phyloP scores from a whole-genome alignment of 306 rosid species.

The Sicyos baderoa region DNA sequence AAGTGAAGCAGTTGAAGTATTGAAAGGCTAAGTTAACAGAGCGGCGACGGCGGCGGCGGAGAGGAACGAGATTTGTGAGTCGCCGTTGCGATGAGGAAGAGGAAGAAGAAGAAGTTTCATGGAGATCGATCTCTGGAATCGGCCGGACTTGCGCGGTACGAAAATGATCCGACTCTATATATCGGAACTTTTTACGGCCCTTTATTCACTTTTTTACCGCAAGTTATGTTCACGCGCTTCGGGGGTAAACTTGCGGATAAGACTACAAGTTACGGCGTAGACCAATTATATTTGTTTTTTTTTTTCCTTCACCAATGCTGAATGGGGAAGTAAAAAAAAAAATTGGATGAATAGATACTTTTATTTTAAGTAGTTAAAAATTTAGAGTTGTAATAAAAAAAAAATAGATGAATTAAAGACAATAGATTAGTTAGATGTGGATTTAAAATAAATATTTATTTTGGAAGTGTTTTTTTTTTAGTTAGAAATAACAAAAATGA shows the following conservation, averaged over 20 bases:
- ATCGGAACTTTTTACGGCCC: background rate
- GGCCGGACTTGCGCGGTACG: background rate
- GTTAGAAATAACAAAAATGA: too few relatives aligned
- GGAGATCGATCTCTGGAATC: background rate
- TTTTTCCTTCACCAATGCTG: too few relatives aligned
- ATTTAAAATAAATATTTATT: too few relatives aligned
- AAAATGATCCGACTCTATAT: background rate
- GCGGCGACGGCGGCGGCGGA: background rate
- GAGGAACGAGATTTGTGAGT: constrained; percentile 2
- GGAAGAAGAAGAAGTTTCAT: constrained; percentile 3
- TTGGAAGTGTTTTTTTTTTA: too few relatives aligned
- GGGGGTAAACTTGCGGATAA: background rate
- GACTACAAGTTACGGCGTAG: background rate
- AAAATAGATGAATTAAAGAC: too few relatives aligned
- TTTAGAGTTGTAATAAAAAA: too few relatives aligned
- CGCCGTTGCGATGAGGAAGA: constrained; percentile 10
- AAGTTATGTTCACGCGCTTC: constrained; percentile 3
- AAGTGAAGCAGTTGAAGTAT: constrained; percentile 1
- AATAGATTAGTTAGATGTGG: too few relatives aligned
- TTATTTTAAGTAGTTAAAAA: too few relatives aligned
- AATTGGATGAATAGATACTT: too few relatives aligned
- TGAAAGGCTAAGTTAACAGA: background rate
- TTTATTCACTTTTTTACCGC: background rate
- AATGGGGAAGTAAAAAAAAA: too few relatives aligned
- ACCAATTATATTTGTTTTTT: background rate